phyloP scores from a whole-genome alignment of 495 filamentous ascomycete genomes.

The Xeromyces bisporus region DNA sequence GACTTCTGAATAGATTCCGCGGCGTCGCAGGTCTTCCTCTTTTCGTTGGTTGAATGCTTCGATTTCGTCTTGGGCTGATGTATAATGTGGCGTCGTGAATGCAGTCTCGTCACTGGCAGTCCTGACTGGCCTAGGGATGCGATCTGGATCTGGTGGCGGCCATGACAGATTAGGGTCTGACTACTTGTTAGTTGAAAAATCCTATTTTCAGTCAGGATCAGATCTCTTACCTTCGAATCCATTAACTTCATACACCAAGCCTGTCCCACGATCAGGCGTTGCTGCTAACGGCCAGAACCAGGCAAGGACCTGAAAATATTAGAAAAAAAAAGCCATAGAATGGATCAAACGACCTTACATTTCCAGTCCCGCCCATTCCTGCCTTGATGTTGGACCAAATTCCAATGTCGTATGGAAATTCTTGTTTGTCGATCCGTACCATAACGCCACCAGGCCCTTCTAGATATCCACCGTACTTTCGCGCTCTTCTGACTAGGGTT shows the following conservation, averaged over 20 bases:
- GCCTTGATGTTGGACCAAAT: slow-evolving; percentile 61
- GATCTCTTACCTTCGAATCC: slow-evolving; percentile 56
- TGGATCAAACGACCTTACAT: slow-evolving; percentile 14
- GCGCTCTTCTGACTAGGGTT: slow-evolving; percentile 45
- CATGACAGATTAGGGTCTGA: slow-evolving; percentile 41
- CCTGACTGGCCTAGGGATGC: slow-evolving; percentile 36
- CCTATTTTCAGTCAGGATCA: background rate
- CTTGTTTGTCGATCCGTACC: slow-evolving; percentile 43
- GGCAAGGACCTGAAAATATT: slow-evolving; percentile 22
- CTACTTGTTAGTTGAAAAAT: background rate
- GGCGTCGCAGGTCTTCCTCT: slow-evolving; percentile 33
- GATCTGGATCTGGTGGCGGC: slow-evolving; percentile 86
- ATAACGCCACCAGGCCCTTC: slow-evolving; percentile 42
- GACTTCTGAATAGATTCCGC: slow-evolving; percentile 10
- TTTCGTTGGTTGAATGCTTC: slow-evolving; percentile 42
- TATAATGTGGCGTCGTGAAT: slow-evolving; percentile 15
- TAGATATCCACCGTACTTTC: slow-evolving; percentile 39
- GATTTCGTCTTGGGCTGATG: slow-evolving; percentile 29
- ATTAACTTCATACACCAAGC: slow-evolving; percentile 63
- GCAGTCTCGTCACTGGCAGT: slow-evolving; percentile 11
- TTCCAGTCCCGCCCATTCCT: slow-evolving; percentile 50
- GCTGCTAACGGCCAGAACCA: slow-evolving; percentile 51
- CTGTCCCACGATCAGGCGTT: slow-evolving; percentile 36
- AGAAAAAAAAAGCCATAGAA: background rate
- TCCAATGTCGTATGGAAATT: slow-evolving; percentile 88